A percentile compares a stretch with the other conserved stretches of the same genome.
These are phyloP conservation scores for Centella asiatica DNA, from an alignment of 129 eudicot species.

Conservation along the genomic window DNA sequence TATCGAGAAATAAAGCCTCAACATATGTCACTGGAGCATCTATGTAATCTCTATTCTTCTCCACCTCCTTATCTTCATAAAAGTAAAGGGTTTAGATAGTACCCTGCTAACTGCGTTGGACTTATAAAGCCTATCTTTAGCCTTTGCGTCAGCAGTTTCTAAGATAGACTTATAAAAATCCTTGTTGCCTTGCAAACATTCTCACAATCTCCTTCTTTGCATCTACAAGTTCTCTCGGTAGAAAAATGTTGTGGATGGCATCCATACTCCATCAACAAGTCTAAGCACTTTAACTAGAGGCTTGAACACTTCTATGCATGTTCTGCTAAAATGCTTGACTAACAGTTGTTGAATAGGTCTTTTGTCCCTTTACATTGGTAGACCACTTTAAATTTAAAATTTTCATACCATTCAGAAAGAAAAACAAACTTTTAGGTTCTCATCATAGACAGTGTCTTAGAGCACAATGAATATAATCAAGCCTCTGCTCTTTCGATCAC, in stretches of 20 bases:
- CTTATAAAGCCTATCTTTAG: background rate
- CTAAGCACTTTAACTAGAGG: background rate
- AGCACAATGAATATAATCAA: slow-evolving; percentile 15
- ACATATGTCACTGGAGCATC: no score
- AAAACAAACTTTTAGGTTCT: slow-evolving; percentile 8
- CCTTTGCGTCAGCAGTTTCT: background rate
- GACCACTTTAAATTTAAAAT: slow-evolving; percentile 5
- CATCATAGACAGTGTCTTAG: slow-evolving; percentile 16
- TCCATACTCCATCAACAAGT: background rate
- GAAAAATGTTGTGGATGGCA: background rate
- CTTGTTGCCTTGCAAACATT: background rate
- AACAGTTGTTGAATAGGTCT: background rate
- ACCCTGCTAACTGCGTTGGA: background rate
- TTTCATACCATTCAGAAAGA: background rate
- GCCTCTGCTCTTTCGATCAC: background rate
- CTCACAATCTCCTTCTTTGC: background rate
- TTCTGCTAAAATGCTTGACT: slow-evolving; percentile 4
- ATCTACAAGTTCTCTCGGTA: background rate
- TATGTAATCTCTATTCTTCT: no score
- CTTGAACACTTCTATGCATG: background rate
- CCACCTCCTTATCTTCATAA: background rate
- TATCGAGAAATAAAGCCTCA: background rate
- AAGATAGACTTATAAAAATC: background rate
- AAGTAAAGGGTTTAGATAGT: background rate
- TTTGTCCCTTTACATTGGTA: background rate